These are phyloP conservation scores for Neonectria faginata DNA, from an alignment of 2,329 filamentous ascomycete species.

Conservation along the genomic window DNA sequence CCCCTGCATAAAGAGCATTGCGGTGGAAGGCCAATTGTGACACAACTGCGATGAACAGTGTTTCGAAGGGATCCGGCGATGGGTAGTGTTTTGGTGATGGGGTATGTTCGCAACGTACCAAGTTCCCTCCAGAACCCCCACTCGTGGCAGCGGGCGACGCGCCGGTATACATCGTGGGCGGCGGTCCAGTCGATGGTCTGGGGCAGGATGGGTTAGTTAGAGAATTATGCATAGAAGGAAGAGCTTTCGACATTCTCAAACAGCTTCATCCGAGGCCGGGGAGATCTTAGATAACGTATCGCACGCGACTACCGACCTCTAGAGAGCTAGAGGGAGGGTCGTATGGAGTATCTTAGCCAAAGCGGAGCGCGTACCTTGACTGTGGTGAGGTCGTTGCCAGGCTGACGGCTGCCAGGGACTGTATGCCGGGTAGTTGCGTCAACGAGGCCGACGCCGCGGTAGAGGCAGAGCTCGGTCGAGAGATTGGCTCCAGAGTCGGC, in stretches of 20 bases:
- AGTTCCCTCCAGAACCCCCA: constrained; percentile 53
- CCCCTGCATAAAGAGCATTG: constrained; percentile 18
- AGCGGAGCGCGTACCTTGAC: constrained; percentile 56
- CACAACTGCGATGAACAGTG: constrained; percentile 16
- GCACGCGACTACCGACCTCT: constrained; percentile 19
- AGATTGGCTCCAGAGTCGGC: constrained; percentile 60
- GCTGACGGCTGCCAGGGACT: constrained; percentile 57
- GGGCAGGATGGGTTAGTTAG: constrained; percentile 33
- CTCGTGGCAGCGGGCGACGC: constrained; percentile 56
- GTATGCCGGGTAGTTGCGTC: constrained; percentile 60
- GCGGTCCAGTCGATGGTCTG: constrained; percentile 39
- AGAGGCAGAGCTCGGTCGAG: constrained; percentile 62
- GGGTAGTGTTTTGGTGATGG: constrained; percentile 14
- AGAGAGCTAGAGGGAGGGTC: constrained; percentile 13
- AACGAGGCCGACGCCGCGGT: constrained; percentile 56
- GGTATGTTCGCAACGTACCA: constrained; percentile 51
- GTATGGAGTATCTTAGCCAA: constrained; percentile 8
- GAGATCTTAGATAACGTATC: constrained; percentile 24
- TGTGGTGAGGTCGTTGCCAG: constrained; percentile 57
- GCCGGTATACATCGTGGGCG: constrained; percentile 44
- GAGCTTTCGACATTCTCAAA: constrained; percentile 8
- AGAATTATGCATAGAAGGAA: constrained; percentile 19
- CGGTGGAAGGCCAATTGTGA: constrained; percentile 19
- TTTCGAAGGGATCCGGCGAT: constrained; percentile 25
- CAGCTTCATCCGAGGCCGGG: constrained; percentile 8